A percentile compares a stretch with the other conserved stretches of the same genome.
These are phyloP conservation scores for Macrolepiota fuliginosa DNA, from an alignment of 768 basidiomycete genomes.

Conservation along the genomic window DNA sequence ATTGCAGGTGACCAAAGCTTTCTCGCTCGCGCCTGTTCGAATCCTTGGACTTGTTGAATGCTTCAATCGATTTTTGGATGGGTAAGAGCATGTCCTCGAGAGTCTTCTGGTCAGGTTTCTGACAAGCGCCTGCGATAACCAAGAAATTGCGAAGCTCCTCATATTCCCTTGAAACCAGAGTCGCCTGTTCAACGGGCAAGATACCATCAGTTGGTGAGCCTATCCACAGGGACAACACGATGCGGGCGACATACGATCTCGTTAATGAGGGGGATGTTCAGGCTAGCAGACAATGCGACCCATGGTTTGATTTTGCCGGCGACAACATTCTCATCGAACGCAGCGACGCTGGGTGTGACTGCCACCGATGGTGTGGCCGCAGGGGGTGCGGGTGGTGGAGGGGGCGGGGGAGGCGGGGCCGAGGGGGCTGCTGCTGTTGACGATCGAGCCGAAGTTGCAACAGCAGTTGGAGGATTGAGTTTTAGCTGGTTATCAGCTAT, in stretches of 20 bases:
- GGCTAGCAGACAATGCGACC: slow-evolving; percentile 63
- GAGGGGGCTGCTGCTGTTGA: slow-evolving; percentile 5
- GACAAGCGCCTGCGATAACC: slow-evolving; percentile 65
- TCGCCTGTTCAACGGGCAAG: slow-evolving; percentile 44
- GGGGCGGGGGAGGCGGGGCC: slow-evolving; percentile 22
- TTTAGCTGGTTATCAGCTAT: slow-evolving; percentile 51
- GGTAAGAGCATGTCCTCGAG: slow-evolving; percentile 62
- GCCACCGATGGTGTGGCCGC: slow-evolving; percentile 32
- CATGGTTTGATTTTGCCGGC: slow-evolving; percentile 74
- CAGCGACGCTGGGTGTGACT: slow-evolving; percentile 58
- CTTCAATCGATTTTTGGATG: slow-evolving; percentile 69
- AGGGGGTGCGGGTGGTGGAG: slow-evolving; percentile 35
- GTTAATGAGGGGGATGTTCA: slow-evolving; percentile 67
- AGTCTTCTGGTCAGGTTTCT: slow-evolving; percentile 68
- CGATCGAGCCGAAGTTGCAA: slow-evolving; percentile 9
- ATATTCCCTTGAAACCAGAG: slow-evolving; percentile 66
- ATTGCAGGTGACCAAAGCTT: slow-evolving; percentile 78
- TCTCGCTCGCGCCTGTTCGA: slow-evolving; percentile 75
- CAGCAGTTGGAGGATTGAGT: slow-evolving; percentile 14
- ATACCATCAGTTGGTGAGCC: slow-evolving; percentile 2
- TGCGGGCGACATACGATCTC: slow-evolving; percentile 62
- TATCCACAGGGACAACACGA: slow-evolving; percentile 1
- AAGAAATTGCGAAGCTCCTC: slow-evolving; percentile 68
- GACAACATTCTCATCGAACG: slow-evolving; percentile 73
- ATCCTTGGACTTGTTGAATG: slow-evolving; percentile 80